A percentile compares a stretch with the other conserved stretches of the same genome.
These are phyloP conservation scores for Talaromyces trachyspermus DNA, from an alignment of 495 filamentous ascomycete genomes.

Conservation along the genomic window DNA sequence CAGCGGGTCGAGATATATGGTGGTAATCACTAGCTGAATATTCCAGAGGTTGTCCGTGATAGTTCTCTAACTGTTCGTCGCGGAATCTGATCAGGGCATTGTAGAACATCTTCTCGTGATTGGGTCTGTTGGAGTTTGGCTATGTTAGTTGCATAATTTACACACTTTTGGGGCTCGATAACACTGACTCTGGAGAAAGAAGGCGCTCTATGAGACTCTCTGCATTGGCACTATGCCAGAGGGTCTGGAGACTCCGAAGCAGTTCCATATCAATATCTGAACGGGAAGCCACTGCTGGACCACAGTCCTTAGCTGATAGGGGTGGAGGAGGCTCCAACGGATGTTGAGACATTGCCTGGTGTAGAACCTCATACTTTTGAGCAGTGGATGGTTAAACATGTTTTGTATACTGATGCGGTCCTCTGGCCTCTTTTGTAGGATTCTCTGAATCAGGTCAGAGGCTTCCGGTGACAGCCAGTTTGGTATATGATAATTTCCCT, in stretches of 20 bases:
- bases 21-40: conserved; percentile 86
- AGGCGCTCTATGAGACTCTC: conserved; percentile 61
- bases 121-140: conserved; percentile 45
- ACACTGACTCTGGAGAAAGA: conserved; percentile 58
- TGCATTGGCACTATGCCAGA: conserved; percentile 79
- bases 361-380: conserved; percentile 71
- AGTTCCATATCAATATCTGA: conserved; percentile 70
- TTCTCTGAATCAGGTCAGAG: conserved; percentile 66
- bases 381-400: conserved; percentile 77
- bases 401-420: conserved; percentile 66
- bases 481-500: conserved; percentile 67
- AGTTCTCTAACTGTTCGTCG: conserved; percentile 78
- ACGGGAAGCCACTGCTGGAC: conserved; percentile 37
- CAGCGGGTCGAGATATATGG: conserved; percentile 52
- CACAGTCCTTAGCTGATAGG: conserved; percentile 47
- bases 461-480: conserved; percentile 58
- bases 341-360: conserved; percentile 39
- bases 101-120: conserved; percentile 90
- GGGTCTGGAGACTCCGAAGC: conserved; percentile 70
- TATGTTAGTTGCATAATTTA: neutral
- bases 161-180: conserved; percentile 1
- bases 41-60: conserved; percentile 58
- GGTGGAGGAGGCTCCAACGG: conserved; percentile 48
- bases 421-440: conserved; percentile 66
- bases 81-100: conserved; percentile 70